Conservation (phyloP, 2,329 filamentous ascomycete genomes). For the Metarhizium guizhouense region DNA sequence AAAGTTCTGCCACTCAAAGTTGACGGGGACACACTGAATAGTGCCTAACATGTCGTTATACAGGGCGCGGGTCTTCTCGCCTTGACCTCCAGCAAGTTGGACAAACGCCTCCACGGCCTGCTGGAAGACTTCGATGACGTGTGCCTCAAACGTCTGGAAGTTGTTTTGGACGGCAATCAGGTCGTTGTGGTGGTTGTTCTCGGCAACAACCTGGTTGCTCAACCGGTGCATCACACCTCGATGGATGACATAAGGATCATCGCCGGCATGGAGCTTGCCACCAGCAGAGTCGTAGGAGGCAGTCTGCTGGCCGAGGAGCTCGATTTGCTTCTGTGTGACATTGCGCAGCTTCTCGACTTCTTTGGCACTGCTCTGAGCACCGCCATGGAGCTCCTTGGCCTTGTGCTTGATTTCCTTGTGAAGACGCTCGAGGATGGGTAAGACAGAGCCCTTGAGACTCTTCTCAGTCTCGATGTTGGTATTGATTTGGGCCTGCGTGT, state of each 20-base stretch:
- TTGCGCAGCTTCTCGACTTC: conserved; percentile 83
- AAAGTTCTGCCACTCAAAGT: conserved; percentile 93
- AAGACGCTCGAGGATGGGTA: conserved; percentile 81
- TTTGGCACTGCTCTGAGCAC: conserved; percentile 78
- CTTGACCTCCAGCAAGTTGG: conserved; percentile 69
- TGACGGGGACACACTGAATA: conserved; percentile 66
- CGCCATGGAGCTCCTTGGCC: conserved; percentile 75
- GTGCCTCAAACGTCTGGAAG: conserved; percentile 79
- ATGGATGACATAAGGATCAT: conserved; percentile 84
- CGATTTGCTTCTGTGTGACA: conserved; percentile 88
- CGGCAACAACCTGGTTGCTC: conserved; percentile 83
- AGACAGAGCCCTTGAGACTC: conserved; percentile 74
- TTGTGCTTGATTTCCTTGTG: conserved; percentile 98
- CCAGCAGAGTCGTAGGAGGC: conserved; percentile 70
- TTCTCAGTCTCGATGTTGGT: conserved; percentile 87
- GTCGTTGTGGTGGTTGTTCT: conserved; percentile 94
- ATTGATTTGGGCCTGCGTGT: conserved; percentile 86
- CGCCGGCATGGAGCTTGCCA: conserved; percentile 57
- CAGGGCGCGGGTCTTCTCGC: conserved; percentile 70
- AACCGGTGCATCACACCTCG: conserved; percentile 76
- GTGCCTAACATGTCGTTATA: conserved; percentile 76
- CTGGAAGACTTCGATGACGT: conserved; percentile 76
- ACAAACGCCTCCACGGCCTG: conserved; percentile 76
- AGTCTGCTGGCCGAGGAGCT: conserved; percentile 80
- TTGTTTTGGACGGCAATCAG: conserved; percentile 85